These are phyloP conservation scores for Solanum hybrid DNA, from an alignment of 305 asterid genomes.

Conservation along the genomic window DNA sequence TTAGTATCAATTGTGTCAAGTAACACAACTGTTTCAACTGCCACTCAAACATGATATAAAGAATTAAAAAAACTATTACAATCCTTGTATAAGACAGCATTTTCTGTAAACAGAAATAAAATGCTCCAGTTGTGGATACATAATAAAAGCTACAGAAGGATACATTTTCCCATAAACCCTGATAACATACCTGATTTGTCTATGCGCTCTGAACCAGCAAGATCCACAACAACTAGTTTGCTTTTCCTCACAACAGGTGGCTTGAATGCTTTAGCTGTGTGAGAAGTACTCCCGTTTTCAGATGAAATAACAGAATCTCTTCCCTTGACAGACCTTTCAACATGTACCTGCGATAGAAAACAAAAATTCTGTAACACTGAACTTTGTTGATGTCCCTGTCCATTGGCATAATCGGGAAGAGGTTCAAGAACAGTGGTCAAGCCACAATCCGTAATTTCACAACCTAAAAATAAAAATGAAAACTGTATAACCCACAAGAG, in stretches of 20 bases:
- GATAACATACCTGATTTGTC: constrained; percentile 59
- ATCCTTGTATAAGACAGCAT: not conserved
- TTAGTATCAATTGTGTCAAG: not conserved
- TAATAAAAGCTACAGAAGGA: not conserved
- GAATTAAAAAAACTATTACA: not conserved
- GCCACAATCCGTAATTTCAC: not conserved
- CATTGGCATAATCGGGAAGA: not conserved
- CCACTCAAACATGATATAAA: not conserved
- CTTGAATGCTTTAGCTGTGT: constrained; percentile 44
- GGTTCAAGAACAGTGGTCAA: not conserved
- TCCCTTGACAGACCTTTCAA: constrained; percentile 71
- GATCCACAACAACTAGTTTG: constrained; percentile 83
- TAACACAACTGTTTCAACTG: not conserved
- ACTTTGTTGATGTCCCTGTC: not conserved
- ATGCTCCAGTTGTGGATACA: not conserved
- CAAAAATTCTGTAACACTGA: not conserved
- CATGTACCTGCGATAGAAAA: constrained; percentile 41
- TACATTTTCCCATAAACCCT: not conserved
- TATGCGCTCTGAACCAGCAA: constrained; percentile 95
- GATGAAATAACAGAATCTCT: constrained; percentile 37
- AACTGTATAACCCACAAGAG: not conserved
- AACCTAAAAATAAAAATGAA: not conserved
- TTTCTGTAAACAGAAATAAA: not conserved
- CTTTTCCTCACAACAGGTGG: constrained; percentile 67
- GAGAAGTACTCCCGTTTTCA: constrained; percentile 48